Conservation (phyloP, 2,329 filamentous ascomycete species). For the Xylaria sp. region DNA sequence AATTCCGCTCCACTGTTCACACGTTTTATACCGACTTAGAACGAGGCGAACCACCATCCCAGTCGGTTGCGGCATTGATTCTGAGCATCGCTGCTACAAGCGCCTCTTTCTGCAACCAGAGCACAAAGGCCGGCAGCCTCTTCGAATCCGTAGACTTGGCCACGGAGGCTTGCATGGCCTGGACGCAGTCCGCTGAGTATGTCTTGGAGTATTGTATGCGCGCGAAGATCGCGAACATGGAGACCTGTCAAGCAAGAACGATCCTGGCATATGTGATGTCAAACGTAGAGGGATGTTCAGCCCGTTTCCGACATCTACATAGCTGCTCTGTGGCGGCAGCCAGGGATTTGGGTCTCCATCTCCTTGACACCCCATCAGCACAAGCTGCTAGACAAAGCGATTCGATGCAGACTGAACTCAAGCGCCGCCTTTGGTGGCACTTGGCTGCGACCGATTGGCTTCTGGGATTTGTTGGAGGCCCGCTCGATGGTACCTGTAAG, state of each 20-base stretch:
- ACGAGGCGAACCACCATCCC: conserved; percentile 11
- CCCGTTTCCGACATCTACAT: conserved; percentile 31
- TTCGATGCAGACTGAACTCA: conserved; percentile 21
- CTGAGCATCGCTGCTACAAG: conserved; percentile 28
- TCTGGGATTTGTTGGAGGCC: conserved; percentile 18
- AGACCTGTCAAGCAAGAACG: conserved; percentile 36
- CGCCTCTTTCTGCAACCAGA: conserved; percentile 28
- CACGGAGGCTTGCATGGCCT: conserved; percentile 13
- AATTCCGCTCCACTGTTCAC: conserved; percentile 17
- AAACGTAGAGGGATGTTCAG: conserved; percentile 36
- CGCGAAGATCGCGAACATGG: conserved; percentile 28
- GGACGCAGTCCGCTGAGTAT: conserved; percentile 31
- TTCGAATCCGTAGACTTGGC: conserved; percentile 22
- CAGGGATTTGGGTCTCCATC: conserved; percentile 36
- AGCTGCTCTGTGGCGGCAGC: conserved; percentile 29
- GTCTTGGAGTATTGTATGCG: conserved; percentile 34
- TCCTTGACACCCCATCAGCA: conserved; percentile 34
- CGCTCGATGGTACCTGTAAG: conserved; percentile 18
- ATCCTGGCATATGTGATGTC: conserved; percentile 37
- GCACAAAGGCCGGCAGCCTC: neutral
- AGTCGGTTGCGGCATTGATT: conserved; percentile 25
- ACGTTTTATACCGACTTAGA: conserved; percentile 20
- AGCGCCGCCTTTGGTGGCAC: conserved; percentile 42
- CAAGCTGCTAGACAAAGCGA: neutral
- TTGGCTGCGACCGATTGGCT: conserved; percentile 39